Conservation (phyloP, 2,329 filamentous ascomycete species). For the Paraphaeosphaeria sporulosa region DNA sequence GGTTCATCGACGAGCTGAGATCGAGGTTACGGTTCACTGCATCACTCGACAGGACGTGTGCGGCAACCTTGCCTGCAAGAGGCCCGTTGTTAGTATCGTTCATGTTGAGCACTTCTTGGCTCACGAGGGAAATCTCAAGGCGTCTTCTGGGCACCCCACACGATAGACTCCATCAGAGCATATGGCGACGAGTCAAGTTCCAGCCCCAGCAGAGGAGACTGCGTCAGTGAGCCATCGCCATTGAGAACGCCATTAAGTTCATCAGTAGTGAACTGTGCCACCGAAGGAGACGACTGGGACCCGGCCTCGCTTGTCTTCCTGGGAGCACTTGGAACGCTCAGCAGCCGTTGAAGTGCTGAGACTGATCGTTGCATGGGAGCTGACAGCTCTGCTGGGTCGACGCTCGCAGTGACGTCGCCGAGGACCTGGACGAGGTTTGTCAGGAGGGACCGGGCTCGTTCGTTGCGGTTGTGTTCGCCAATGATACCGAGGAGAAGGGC, state of each 20-base stretch:
- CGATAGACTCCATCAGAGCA: slow-evolving; percentile 58
- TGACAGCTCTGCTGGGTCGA: slow-evolving; percentile 57
- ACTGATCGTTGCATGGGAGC: slow-evolving; percentile 58
- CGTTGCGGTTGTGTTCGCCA: slow-evolving; percentile 55
- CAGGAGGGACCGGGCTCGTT: slow-evolving; percentile 54
- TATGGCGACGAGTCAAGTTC: slow-evolving; percentile 56
- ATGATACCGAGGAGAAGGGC: slow-evolving; percentile 55
- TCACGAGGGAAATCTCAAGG: slow-evolving; percentile 22
- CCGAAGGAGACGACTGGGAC: slow-evolving; percentile 40
- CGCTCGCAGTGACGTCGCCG: slow-evolving; percentile 55
- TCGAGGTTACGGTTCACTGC: too few relatives aligned
- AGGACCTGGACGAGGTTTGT: slow-evolving; percentile 57
- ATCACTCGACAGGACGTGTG: too few relatives aligned
- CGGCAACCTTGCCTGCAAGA: too few relatives aligned
- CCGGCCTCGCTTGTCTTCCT: slow-evolving; percentile 37
- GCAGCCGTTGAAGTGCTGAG: slow-evolving; percentile 53
- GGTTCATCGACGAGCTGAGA: too few relatives aligned
- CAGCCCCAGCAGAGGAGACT: slow-evolving; percentile 46
- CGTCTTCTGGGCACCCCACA: slow-evolving; percentile 51
- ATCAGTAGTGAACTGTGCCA: slow-evolving; percentile 45
- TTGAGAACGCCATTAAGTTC: slow-evolving; percentile 48
- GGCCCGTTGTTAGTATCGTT: neutral
- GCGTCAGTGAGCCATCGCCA: slow-evolving; percentile 40
- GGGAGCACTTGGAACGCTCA: slow-evolving; percentile 39
- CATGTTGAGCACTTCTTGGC: neutral